A percentile compares a stretch with the other conserved stretches of the same genome.
Evolutionary conservation across 495 filamentous ascomycete genomes (phyloP).

Genomic region (Durotheca rogersii): DNA sequence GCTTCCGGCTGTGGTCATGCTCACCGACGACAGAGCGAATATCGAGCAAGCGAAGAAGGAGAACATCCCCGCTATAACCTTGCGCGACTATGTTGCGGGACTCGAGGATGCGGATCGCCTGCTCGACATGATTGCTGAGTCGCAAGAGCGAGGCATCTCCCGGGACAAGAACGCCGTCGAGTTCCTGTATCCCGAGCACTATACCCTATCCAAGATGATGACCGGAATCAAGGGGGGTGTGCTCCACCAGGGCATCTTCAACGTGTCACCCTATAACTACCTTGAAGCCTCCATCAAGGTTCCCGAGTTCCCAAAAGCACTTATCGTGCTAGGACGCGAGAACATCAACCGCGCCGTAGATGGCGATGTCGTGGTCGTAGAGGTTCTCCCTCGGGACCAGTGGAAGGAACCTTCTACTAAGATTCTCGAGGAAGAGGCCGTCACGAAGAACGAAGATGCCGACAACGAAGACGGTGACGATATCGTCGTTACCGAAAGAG

Average conservation of each 20-base stretch:
- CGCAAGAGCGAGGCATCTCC: conserved; percentile 62
- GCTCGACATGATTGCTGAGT: conserved; percentile 91
- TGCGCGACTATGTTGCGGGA: conserved; percentile 77
- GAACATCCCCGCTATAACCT: conserved; percentile 62
- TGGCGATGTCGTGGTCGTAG: conserved; percentile 88
- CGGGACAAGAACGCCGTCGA: conserved; percentile 64
- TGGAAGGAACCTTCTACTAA: conserved; percentile 96
- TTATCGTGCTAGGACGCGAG: conserved; percentile 88
- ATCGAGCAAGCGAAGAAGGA: conserved; percentile 78
- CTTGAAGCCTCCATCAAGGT: conserved; percentile 90
- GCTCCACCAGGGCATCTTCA: conserved; percentile 91
- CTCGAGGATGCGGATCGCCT: conserved; percentile 80
- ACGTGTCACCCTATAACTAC: conserved; percentile 96
- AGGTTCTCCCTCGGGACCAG: conserved; percentile 87
- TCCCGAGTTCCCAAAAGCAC: conserved; percentile 80
- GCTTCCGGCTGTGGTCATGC: conserved; percentile 80
- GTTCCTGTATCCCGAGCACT: conserved; percentile 79
- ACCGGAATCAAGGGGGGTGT: conserved; percentile 84
- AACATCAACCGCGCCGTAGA: conserved; percentile 94
- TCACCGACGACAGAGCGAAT: conserved; percentile 89
- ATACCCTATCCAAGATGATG: conserved; percentile 88
- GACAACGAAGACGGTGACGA: conserved; percentile 69
- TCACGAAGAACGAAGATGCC: conserved; percentile 88
- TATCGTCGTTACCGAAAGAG: conserved; percentile 79
- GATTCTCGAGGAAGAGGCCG: conserved; percentile 89